Conservation (phyloP, 768 basidiomycete species). For the Cubamyces sp. region DNA sequence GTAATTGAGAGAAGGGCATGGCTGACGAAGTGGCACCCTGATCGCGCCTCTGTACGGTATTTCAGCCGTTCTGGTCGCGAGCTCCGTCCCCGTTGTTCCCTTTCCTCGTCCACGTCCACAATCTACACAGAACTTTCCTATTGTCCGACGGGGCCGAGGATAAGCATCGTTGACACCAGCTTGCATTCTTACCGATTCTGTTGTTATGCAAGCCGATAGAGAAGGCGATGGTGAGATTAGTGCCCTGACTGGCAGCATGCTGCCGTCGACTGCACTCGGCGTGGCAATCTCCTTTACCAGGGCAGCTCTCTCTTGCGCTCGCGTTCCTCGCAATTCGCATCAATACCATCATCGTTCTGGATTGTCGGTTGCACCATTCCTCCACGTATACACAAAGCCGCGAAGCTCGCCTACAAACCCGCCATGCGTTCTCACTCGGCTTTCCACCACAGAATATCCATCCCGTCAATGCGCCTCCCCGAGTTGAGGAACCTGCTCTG, state of each 20-base stretch:
- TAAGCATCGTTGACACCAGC: conserved; percentile 2
- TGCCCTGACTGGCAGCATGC: neutral
- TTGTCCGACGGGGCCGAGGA: conserved; percentile 5
- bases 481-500: conserved; percentile 44
- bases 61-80: neutral
- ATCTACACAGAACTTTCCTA: conserved; percentile 7
- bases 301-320: neutral
- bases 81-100: neutral
- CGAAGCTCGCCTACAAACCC: neutral
- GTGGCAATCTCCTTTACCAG: neutral
- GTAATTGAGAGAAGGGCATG: conserved; percentile 33
- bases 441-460: conserved; percentile 33
- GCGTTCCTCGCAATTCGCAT: conserved; percentile 1
- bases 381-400: neutral
- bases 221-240: conserved; percentile 12
- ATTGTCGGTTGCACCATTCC: neutral
- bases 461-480: conserved; percentile 29
- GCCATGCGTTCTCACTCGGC: neutral
- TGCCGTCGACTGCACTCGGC: neutral
- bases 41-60: neutral
- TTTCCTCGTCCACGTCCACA: neutral
- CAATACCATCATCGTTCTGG: conserved; percentile 1
- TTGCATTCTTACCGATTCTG: neutral
- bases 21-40: neutral
- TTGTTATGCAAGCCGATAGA: conserved; percentile 11